phyloP scores from a whole-genome alignment of 78 protist genomes.

The Dictyostelium citrinum region DNA sequence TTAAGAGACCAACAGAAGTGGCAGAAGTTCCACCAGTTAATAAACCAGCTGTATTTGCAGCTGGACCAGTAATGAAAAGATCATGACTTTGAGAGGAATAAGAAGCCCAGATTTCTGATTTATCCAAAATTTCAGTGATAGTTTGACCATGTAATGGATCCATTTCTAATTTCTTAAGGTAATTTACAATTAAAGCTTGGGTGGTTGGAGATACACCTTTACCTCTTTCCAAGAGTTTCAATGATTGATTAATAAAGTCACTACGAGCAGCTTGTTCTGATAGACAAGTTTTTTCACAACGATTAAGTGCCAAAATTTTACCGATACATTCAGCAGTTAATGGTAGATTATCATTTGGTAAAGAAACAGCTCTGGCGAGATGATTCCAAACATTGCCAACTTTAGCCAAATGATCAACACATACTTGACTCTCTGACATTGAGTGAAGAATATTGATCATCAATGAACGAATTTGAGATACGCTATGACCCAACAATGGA shows the following conservation, averaged over 20 bases:
- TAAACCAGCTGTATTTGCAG: slow-evolving; percentile 24
- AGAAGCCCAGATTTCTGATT: slow-evolving; percentile 53
- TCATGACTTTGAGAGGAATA: slow-evolving; percentile 82
- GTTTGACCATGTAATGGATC: slow-evolving; percentile 54
- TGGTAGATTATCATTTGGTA: slow-evolving; percentile 29
- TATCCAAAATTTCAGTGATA: slow-evolving; percentile 38
- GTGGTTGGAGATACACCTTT: slow-evolving; percentile 60
- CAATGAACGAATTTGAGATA: slow-evolving; percentile 22
- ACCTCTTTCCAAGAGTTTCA: slow-evolving; percentile 67
- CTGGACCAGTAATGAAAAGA: slow-evolving; percentile 81
- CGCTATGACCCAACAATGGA: slow-evolving; percentile 25
- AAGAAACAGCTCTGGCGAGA: not conserved
- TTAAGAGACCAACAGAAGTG: slow-evolving; percentile 40
- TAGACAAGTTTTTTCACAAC: slow-evolving; percentile 73
- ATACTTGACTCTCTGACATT: slow-evolving; percentile 64
- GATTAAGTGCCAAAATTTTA: slow-evolving; percentile 10
- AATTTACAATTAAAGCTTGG: slow-evolving; percentile 72
- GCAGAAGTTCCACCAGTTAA: slow-evolving; percentile 27
- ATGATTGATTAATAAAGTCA: slow-evolving; percentile 17
- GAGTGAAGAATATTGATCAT: slow-evolving; percentile 55
- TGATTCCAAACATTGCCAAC: slow-evolving; percentile 23
- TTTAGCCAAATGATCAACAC: slow-evolving; percentile 19
- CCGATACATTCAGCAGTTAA: slow-evolving; percentile 35
- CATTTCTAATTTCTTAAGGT: slow-evolving; percentile 44
- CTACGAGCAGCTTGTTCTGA: slow-evolving; percentile 30